Evolutionary conservation across 2,329 filamentous ascomycete genomes (phyloP), one percentile per base, ranked within the genome.

Genomic region (Fusarium stilboides): DNA sequence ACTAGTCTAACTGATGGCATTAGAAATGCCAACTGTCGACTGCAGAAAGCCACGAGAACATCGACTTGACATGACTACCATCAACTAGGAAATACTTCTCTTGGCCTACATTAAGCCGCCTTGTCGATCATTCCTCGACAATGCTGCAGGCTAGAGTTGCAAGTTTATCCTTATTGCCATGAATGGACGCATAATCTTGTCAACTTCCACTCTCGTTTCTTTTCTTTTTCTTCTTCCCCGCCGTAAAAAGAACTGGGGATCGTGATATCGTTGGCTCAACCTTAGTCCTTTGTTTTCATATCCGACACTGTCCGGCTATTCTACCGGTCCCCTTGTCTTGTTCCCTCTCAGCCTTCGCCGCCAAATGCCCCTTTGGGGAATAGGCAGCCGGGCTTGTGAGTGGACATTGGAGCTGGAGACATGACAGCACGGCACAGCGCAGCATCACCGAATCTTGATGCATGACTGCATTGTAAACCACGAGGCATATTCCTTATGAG

Each of bases 191-290:
- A 55, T 37, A n/a, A 9, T 26, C 45, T 51, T 40, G 28, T 51
- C 33, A 31, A 31, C 33, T 49, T 17, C 6, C 20, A 28, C 42
- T 34, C 40, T 45, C 17, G 19, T 60, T 47, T 28, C 28, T 34
- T 22, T 46, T 53, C 31, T 13, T 17, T 62, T 62, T 50, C 49
- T 63, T 62, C 39, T 62, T 49, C 39, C 31, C 52, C 17, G 28
- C 28, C 10, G 10, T 10, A 31, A 31, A 24, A 5, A 20, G 5
- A 54, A 2, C 14, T 10, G 19, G 15, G 24, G 17, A 54, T 36
- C 31, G 26, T 15, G 31, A 52, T 58, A 14, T 34, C 8, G 20
- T 20, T 26, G 19, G 24, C 37, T 31, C 22, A 28, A 28, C 6
- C 6, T 9, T 7, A 31, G 28, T 31, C 28, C 28, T 31, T 31